Evolutionary conservation across 768 basidiomycete species (phyloP).

Genomic region (Psilocybe tampanensis): DNA sequence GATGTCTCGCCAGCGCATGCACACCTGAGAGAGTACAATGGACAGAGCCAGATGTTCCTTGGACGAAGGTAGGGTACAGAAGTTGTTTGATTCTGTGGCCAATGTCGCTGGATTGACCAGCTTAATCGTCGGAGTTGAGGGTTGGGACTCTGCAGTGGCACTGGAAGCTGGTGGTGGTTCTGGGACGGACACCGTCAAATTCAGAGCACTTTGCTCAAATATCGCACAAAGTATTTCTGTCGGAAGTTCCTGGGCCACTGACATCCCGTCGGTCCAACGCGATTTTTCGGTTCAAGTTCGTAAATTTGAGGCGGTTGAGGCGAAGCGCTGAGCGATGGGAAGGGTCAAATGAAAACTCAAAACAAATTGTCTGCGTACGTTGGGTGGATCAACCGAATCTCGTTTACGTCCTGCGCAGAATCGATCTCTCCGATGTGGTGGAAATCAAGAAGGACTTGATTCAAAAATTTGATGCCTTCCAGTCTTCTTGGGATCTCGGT

Average conservation of each 20-base stretch:
- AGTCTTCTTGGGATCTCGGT: background rate
- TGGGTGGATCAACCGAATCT: background rate
- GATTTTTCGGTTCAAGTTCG: background rate
- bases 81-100: background rate
- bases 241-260: constrained; percentile 3
- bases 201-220: constrained; percentile 5
- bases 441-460: constrained; percentile 4
- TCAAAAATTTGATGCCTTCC: background rate
- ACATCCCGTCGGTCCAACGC: background rate
- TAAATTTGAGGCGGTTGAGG: background rate
- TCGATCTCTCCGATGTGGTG: background rate
- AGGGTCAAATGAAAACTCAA: too few species aligned
- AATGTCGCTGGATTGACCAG: background rate
- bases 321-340: too few species aligned
- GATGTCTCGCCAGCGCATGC: constrained; percentile 7
- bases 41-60: background rate
- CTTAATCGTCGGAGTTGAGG: background rate
- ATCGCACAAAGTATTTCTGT: constrained; percentile 13
- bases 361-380: background rate
- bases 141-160: background rate
- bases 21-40: constrained; percentile 11
- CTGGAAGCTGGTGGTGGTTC: background rate
- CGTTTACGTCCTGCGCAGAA: background rate
- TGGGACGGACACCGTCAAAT: background rate
- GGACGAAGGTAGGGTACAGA: constrained; percentile 1